Base-by-base conservation (phyloP, 2,329 filamentous ascomycete genomes). In the Alternaria gansuensis region DNA sequence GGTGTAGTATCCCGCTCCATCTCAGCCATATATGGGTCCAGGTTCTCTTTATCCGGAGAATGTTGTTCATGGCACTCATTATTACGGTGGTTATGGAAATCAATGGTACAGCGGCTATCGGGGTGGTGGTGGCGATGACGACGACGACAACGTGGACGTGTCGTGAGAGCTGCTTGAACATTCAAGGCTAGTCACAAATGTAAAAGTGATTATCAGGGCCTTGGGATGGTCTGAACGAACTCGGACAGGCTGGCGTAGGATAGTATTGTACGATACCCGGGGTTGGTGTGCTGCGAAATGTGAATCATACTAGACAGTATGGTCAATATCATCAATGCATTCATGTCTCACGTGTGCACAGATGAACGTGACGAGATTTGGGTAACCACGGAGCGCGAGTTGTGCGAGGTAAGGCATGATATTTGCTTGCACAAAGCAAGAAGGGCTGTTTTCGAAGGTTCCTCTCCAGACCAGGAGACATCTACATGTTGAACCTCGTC, bases 401-500 rank as follows among this genome's bases (percentile, higher is more conserved):
- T 14, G 29, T 46, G 44, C 13, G 24, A 34, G 14, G 24, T 0
- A 8, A 5, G n/a, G 29, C 24, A 26, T 34, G 10, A 17, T 10
- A 46, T 46, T 46, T 28, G 29, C 37, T 44, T 52, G 24, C 21
- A 40, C 28, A 34, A 24, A 13, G 9, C 36, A 21, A 52, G 13
- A 24, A 52, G 5, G 23, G 23, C 8, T 23, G 28, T 17, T 26
- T 33, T 14, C n/a, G 31, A 29, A 10, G 6, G 11, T 17, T 14
- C 3, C 29, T 36, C 36, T 10, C 17, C 24, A 23, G 8, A 24
- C 37, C 17, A 2, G n/a, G 11, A 10, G 36, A n/a, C 21, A 24
- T 58, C 60, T 80, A 98, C 75, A 99, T 82, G 79, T 96, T 95
- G 82, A 98, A 99, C 76, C 92, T 89, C 67, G 94, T 98, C 72